Evolutionary conservation across 2,329 filamentous ascomycete species (phyloP), one percentile per base, ranked within the genome.

Genomic region (Myriosclerotinia duriaeana): DNA sequence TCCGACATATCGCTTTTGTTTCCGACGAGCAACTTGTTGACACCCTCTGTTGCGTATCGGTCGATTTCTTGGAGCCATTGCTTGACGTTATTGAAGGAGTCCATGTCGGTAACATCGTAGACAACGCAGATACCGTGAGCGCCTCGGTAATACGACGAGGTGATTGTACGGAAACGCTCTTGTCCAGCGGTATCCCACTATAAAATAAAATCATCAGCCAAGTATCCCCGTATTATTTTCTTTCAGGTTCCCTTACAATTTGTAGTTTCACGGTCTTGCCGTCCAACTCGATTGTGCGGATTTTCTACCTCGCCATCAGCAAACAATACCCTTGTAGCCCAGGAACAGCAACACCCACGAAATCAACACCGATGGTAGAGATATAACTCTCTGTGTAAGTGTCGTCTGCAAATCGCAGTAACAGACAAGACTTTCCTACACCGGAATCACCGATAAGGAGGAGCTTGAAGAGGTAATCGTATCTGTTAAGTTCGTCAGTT

Each of bases 1-100:
- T 99, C 95, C 68, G 94, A 89, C 93, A 99, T 98, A 91, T 99
- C 95, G 82, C 93, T 97, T 90, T 99, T 99, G 90, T 99, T 99
- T 78, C 95, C 95, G 70, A 99, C 94, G 70, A 99, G 89, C 73
- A 99, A 87, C 87, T 99, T 99, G 88, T 99, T 99, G 78, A 99
- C 95, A 72, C 95, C 95, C 83, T 99, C 95, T 74, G 95, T 99
- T 75, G 95, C 95, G 78, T 99, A 98, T 80, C 95, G 89, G 84
- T 99, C 95, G 76, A 99, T 99, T 84, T 99, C 95, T 81, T 99
- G 95, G 70, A 99, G 88, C 95, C 95, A 99, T 86, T 99, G 95
- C 91, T 99, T 98, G 77, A 99, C 95, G 84, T 98, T 99, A 89
- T 99, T 98, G 92, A 99, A 99, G 40, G 92, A 97, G 80, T 98